Base-by-base conservation (phyloP, 768 basidiomycete species). In the Neoboletus brunneissimus region DNA sequence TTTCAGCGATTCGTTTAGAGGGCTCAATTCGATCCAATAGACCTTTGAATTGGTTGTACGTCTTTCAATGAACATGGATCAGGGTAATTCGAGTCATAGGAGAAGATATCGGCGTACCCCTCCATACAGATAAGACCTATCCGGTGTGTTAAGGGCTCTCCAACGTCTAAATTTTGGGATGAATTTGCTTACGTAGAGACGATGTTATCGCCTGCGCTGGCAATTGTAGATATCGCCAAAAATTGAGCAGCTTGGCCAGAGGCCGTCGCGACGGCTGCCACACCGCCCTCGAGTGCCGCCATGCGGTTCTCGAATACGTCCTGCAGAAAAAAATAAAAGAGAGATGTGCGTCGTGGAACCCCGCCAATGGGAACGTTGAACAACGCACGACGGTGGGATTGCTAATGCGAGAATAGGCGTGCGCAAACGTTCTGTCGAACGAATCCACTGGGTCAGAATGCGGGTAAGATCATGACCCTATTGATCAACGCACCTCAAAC, bases 191-290 rank as follows among this genome's bases (percentile, higher is more conserved):
- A 86, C 83, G 86, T 81, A 2, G 86, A 81, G 7, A 92, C 82
- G 53, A 91, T 88, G 66, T 92, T 93, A 64, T 92, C 90, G 0
- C 91, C 90, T 7, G 78, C 67, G 2, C 77, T 72, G 2, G 86
- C 83, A 41, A 89, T 68, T 29, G 83, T 78, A 1, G 80, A 69
- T 57, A 91, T 81, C 2, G 89, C 78, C 69, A 90, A 74, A 71
- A 91, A 88, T 63, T 91, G 89, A 0, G 89, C 91, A 8, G 87
- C 76, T 66, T 90, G 89, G 0, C 90, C 91, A 52, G 86, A 87
- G 4, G 88, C 74, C 0, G 85, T 78, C 3, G 89, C 89, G 4
- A 92, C 79, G 7, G 90, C 90, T 1, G 88, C 89, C 2, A 75
- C 76, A 25, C 91, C 91, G 12, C 88, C 87, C 69, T 93, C 91